A percentile compares a stretch with the other conserved stretches of the same genome.
phyloP scores from a whole-genome alignment of 345 rosid species.

The Laguncularia racemosa region DNA sequence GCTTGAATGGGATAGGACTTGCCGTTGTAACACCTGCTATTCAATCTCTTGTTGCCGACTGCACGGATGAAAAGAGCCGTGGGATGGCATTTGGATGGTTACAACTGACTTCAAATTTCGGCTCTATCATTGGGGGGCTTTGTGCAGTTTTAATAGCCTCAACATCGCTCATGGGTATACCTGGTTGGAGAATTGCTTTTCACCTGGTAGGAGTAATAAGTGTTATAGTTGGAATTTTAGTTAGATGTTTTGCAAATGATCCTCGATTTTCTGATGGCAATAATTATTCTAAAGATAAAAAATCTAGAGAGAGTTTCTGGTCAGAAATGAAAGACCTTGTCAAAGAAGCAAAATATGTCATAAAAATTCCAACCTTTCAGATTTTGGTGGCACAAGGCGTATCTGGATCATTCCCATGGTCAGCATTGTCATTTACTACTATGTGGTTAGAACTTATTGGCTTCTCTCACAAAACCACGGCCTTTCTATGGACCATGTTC shows the following conservation, averaged over 20 bases:
- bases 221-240: conserved; percentile 55
- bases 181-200: conserved; percentile 80
- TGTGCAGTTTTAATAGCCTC: conserved; percentile 59
- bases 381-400: conserved; percentile 87
- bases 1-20: conserved; percentile 78
- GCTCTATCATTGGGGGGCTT: conserved; percentile 52
- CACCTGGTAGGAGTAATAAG: conserved; percentile 51
- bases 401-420: conserved; percentile 82
- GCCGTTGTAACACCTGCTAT: conserved; percentile 76
- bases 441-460: conserved; percentile 94
- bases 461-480: conserved; percentile 63
- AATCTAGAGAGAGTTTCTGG: conserved; percentile 29
- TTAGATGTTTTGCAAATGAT: conserved; percentile 50
- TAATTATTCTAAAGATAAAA: conserved; percentile 18
- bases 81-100: conserved; percentile 84
- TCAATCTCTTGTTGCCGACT: conserved; percentile 78
- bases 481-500: conserved; percentile 48
- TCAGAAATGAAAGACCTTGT: conserved; percentile 50
- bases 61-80: conserved; percentile 67
- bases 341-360: conserved; percentile 46
- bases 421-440: conserved; percentile 73
- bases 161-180: conserved; percentile 52
- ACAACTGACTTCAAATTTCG: conserved; percentile 47
- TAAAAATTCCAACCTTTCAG: conserved; percentile 62
- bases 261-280: conserved; percentile 35